phyloP scores from a whole-genome alignment of 2,329 filamentous ascomycete genomes.

The Bipolaris victoriae region DNA sequence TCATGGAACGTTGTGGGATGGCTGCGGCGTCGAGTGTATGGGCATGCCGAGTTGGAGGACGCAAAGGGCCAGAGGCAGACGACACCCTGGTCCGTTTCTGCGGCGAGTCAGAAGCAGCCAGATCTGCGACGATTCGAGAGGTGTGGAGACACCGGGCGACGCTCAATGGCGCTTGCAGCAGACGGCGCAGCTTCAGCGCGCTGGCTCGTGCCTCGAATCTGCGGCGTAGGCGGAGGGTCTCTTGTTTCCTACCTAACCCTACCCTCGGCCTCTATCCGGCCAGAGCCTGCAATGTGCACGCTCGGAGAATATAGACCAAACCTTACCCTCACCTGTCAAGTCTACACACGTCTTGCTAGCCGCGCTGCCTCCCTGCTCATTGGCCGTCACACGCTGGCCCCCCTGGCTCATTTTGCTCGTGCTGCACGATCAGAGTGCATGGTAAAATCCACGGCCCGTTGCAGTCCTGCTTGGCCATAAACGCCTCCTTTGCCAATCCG shows the following conservation, averaged over 20 bases:
- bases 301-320: slow-evolving; percentile 49
- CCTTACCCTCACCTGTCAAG: slow-evolving; percentile 48
- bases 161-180: slow-evolving; percentile 37
- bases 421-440: slow-evolving; percentile 42
- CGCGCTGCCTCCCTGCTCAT: slow-evolving; percentile 35
- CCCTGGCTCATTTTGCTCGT: slow-evolving; percentile 32
- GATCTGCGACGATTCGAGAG: slow-evolving; percentile 36
- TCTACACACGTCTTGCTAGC: slow-evolving; percentile 40
- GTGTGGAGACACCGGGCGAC: slow-evolving; percentile 37
- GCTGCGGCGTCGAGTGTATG: slow-evolving; percentile 36
- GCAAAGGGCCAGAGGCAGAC: slow-evolving; percentile 34
- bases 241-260: slow-evolving; percentile 28
- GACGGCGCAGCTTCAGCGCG: slow-evolving; percentile 38
- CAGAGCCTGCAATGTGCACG: slow-evolving; percentile 37
- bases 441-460: slow-evolving; percentile 49
- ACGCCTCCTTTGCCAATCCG: slow-evolving; percentile 39
- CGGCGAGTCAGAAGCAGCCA: slow-evolving; percentile 43
- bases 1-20: slow-evolving; percentile 42
- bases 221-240: slow-evolving; percentile 36
- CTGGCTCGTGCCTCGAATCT: slow-evolving; percentile 46
- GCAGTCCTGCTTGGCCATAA: slow-evolving; percentile 46
- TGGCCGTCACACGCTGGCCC: slow-evolving; percentile 36
- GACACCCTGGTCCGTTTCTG: slow-evolving; percentile 36
- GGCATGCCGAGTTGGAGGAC: slow-evolving; percentile 36
- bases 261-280: slow-evolving; percentile 27